Conservation (phyloP, 352 stramenopile genomes). For the Phytophthora quininea region DNA sequence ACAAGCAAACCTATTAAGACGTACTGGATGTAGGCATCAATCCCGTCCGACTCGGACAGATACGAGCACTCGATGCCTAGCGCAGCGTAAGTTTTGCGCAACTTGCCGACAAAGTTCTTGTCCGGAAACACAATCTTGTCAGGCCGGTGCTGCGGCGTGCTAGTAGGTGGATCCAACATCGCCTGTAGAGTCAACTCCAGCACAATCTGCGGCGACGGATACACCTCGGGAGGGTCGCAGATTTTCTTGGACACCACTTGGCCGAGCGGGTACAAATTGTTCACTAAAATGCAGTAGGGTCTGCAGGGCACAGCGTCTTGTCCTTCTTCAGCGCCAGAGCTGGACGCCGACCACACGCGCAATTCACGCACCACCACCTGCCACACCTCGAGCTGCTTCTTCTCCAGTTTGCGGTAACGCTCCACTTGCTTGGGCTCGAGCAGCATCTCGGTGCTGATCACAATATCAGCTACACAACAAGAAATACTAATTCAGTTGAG, state of each 20-base stretch:
- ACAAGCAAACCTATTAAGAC: slow-evolving; percentile 13
- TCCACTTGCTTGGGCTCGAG: slow-evolving; percentile 66
- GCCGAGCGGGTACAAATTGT: slow-evolving; percentile 86
- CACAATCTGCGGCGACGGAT: slow-evolving; percentile 70
- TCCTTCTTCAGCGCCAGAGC: slow-evolving; percentile 55
- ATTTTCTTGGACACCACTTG: slow-evolving; percentile 90
- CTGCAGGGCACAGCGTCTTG: slow-evolving; percentile 71
- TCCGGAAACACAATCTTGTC: slow-evolving; percentile 89
- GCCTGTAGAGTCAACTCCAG: slow-evolving; percentile 74
- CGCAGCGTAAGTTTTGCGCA: slow-evolving; percentile 77
- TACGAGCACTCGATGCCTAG: slow-evolving; percentile 87
- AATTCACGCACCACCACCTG: slow-evolving; percentile 87
- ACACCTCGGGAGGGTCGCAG: slow-evolving; percentile 79
- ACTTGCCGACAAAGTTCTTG: slow-evolving; percentile 73
- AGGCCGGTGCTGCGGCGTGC: slow-evolving; percentile 77
- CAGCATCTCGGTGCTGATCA: slow-evolving; percentile 78
- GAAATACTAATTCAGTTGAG: slow-evolving; percentile 2
- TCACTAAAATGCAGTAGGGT: slow-evolving; percentile 87
- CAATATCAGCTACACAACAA: slow-evolving; percentile 64
- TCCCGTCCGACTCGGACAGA: slow-evolving; percentile 84
- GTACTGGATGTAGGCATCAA: slow-evolving; percentile 84
- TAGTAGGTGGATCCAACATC: slow-evolving; percentile 78
- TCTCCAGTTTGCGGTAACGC: slow-evolving; percentile 71
- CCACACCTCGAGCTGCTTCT: slow-evolving; percentile 87
- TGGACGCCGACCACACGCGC: slow-evolving; percentile 87